A percentile compares a stretch with the other conserved stretches of the same genome.
Conservation (phyloP, 1,284 basidiomycete genomes). For the Naganishia albida region DNA sequence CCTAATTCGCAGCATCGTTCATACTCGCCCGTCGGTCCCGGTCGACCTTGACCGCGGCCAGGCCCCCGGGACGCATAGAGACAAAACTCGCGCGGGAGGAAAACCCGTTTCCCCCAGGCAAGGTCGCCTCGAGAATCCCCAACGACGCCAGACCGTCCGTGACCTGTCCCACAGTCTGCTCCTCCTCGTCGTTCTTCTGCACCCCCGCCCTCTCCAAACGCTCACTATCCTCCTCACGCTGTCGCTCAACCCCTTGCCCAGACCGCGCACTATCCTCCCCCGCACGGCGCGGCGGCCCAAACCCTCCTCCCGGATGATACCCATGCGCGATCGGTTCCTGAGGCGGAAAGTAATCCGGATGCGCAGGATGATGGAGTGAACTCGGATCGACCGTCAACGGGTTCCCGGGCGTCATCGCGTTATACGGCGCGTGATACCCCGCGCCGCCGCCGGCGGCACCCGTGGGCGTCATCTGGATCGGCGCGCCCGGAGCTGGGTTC, state of each 20-base stretch:
- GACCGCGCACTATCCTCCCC: not conserved
- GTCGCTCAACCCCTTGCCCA: no score
- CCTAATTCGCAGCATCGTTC: constrained; percentile 25
- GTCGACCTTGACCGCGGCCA: constrained; percentile 14
- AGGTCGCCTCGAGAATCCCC: not conserved
- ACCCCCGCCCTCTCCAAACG: not conserved
- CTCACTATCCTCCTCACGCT: no score
- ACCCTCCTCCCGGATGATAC: not conserved
- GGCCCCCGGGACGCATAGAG: constrained; percentile 18
- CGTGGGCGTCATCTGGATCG: constrained; percentile 40
- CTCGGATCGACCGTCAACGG: constrained; percentile 18
- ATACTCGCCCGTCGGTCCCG: constrained; percentile 31
- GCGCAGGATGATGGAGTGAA: constrained; percentile 14
- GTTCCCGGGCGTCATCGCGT: constrained; percentile 22
- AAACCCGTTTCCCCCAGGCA: not conserved
- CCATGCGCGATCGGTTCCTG: constrained; percentile 16
- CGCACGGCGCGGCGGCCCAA: not conserved
- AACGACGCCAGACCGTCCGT: not conserved
- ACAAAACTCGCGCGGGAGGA: constrained; percentile 30
- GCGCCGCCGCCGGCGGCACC: not conserved
- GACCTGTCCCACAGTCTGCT: not conserved
- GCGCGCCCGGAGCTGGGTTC: constrained; percentile 54
- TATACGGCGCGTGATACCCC: constrained; percentile 24
- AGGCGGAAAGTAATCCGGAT: constrained; percentile 31
- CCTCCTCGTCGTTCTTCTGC: not conserved